These are phyloP conservation scores for Rubia peregrina DNA, from an alignment of 305 asterid genomes.

Conservation along the genomic window DNA sequence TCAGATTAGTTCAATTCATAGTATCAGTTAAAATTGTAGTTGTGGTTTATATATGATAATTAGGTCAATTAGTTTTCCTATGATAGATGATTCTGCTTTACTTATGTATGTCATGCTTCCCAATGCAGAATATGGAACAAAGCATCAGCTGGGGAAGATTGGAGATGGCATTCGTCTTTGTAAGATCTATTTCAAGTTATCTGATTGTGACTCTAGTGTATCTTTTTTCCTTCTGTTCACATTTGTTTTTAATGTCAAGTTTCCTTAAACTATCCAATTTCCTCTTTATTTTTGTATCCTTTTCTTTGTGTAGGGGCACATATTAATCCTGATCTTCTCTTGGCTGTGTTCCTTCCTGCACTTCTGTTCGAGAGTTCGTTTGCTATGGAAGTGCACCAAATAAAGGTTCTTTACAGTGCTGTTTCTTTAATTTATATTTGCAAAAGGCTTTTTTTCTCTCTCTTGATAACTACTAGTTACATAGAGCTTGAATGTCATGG, in stretches of 20 bases:
- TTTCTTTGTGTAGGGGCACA: conserved; percentile 53
- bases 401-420: background rate
- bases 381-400: conserved; percentile 92
- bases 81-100: background rate
- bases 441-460: background rate
- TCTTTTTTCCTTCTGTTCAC: too few relatives aligned
- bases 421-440: background rate
- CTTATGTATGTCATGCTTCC: background rate
- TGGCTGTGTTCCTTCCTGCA: conserved; percentile 97
- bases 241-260: too few relatives aligned
- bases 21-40: too few relatives aligned
- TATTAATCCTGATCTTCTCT: conserved; percentile 88
- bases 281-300: background rate
- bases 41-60: too few relatives aligned
- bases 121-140: conserved; percentile 73
- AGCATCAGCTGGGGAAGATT: conserved; percentile 63
- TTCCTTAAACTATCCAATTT: background rate
- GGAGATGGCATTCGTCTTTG: conserved; percentile 84
- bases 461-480: background rate
- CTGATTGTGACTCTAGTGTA: background rate
- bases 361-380: conserved; percentile 97
- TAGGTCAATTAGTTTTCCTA: background rate
- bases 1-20: too few relatives aligned
- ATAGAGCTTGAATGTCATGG: background rate
- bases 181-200: conserved; percentile 33